Evolutionary conservation across 2,329 filamentous ascomycete species (phyloP).

Genomic region (Pseudocercospora pini-densiflorae): DNA sequence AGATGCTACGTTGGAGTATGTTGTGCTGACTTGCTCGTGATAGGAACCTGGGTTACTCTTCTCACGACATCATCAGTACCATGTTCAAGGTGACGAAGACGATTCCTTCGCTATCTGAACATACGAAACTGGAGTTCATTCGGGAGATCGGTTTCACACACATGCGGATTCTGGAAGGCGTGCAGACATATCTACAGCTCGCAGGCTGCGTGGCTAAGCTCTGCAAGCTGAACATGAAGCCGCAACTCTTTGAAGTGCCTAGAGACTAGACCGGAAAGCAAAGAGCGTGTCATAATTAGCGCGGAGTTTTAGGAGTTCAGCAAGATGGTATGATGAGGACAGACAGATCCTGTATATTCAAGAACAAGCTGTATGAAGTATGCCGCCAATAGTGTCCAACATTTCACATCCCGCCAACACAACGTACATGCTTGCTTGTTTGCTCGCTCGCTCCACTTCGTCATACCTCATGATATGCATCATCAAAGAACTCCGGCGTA

Average conservation of each 20-base stretch:
- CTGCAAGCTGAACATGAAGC: slow-evolving; percentile 96
- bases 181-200: slow-evolving; percentile 91
- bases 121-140: slow-evolving; percentile 95
- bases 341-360: slow-evolving; percentile 4
- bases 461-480: slow-evolving; percentile 4
- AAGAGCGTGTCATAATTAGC: neutral
- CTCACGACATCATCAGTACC: slow-evolving; percentile 97
- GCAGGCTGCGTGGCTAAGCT: slow-evolving; percentile 90
- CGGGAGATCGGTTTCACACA: slow-evolving; percentile 96
- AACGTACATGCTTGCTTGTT: neutral
- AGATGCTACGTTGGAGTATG: neutral
- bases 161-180: slow-evolving; percentile 98
- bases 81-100: slow-evolving; percentile 99
- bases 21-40: slow-evolving; percentile 20
- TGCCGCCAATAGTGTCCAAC: neutral
- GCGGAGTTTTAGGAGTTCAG: slow-evolving; percentile 1
- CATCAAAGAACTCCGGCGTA: neutral
- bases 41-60: slow-evolving; percentile 88
- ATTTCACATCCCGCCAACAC: neutral
- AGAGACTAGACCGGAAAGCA: slow-evolving; percentile 19
- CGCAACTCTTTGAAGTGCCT: slow-evolving; percentile 70
- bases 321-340: neutral
- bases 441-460: neutral
- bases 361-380: slow-evolving; percentile 2
- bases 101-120: slow-evolving; percentile 87